Conservation (phyloP, 2,329 filamentous ascomycete species). For the Ceratocystis destructans region DNA sequence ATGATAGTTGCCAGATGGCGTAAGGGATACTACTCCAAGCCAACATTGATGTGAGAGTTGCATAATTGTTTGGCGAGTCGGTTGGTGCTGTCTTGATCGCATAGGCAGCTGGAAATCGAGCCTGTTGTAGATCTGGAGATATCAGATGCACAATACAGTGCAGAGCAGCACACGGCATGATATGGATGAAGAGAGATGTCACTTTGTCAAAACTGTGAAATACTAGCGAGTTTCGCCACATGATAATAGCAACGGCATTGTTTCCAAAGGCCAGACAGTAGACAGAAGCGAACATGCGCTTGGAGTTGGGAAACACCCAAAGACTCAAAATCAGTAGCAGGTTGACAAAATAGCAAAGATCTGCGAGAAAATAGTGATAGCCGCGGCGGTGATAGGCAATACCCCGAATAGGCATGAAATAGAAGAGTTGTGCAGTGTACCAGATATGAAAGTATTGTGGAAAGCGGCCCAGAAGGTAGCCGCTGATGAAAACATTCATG, state of each 20-base stretch:
- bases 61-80: constrained; percentile 67
- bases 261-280: constrained; percentile 93
- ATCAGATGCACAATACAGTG: constrained; percentile 85
- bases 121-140: constrained; percentile 47
- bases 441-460: constrained; percentile 82
- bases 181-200: constrained; percentile 95
- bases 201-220: constrained; percentile 99
- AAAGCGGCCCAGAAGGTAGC: constrained; percentile 76
- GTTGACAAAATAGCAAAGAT: constrained; percentile 98
- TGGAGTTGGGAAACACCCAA: constrained; percentile 82
- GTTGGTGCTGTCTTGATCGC: constrained; percentile 56
- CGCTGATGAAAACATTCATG: constrained; percentile 93
- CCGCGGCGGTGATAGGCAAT: constrained; percentile 83
- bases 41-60: constrained; percentile 68
- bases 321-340: constrained; percentile 66
- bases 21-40: constrained; percentile 91
- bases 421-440: constrained; percentile 77
- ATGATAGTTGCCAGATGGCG: constrained; percentile 77
- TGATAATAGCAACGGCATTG: constrained; percentile 92
- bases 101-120: constrained; percentile 73
- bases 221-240: constrained; percentile 98
- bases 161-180: constrained; percentile 91
- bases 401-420: constrained; percentile 94
- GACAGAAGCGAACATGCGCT: constrained; percentile 78
- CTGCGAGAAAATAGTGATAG: constrained; percentile 93